Percentiles rank a stretch among this genome's conserved stretches.
These are phyloP conservation scores for Dioscorea dumetorum DNA, from an alignment of 106 monocot species.

Conservation along the genomic window DNA sequence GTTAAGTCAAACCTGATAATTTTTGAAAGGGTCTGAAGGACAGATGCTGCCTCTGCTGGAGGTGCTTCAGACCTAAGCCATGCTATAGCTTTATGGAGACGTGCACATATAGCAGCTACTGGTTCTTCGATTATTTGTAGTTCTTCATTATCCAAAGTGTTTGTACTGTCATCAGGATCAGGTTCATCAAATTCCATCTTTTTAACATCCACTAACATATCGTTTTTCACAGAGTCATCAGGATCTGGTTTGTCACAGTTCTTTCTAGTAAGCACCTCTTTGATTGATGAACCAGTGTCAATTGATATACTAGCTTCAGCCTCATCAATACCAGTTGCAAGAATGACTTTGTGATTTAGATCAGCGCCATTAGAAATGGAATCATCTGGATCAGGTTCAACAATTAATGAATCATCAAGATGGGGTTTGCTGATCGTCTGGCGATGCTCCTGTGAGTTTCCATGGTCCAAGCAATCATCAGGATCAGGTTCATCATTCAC, in stretches of 20 bases:
- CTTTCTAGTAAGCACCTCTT: background rate
- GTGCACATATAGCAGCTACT: slow-evolving; percentile 44
- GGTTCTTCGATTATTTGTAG: slow-evolving; percentile 66
- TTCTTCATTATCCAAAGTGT: slow-evolving; percentile 24
- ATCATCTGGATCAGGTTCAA: slow-evolving; percentile 8
- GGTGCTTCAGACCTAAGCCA: slow-evolving; percentile 50
- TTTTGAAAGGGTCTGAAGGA: slow-evolving; percentile 68
- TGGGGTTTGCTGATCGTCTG: slow-evolving; percentile 27
- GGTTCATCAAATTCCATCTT: slow-evolving; percentile 9
- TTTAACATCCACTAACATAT: background rate
- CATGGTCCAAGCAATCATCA: slow-evolving; percentile 12
- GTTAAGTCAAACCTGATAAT: slow-evolving; percentile 56
- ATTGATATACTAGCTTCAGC: background rate
- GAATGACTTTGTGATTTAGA: background rate
- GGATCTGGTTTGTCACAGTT: slow-evolving; percentile 31
- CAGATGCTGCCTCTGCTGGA: slow-evolving; percentile 33
- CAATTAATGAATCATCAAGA: slow-evolving; percentile 30
- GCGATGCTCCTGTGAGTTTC: slow-evolving; percentile 21
- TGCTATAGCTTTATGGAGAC: slow-evolving; percentile 50
- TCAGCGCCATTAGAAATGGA: background rate
- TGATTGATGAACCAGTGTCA: background rate
- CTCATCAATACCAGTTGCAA: slow-evolving; percentile 34
- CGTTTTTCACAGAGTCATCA: slow-evolving; percentile 9
- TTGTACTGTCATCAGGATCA: slow-evolving; percentile 14
- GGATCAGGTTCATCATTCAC: slow-evolving; percentile 20